phyloP scores from a whole-genome alignment of 129 eudicot species.

The Heracleum sosnowskyi region DNA sequence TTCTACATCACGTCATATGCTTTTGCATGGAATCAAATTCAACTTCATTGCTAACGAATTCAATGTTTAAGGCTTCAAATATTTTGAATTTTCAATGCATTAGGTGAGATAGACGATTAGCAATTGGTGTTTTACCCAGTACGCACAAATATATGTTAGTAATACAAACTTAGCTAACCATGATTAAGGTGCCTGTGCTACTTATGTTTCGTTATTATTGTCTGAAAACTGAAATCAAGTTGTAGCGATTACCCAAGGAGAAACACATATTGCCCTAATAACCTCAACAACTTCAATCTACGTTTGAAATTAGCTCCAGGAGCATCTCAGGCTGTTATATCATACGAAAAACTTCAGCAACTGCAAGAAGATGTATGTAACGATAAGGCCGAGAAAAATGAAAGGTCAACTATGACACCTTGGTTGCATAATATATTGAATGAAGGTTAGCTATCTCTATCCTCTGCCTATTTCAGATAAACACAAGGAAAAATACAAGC shows the following conservation, averaged over 20 bases:
- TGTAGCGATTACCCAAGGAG: conserved; percentile 63
- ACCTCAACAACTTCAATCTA: not conserved
- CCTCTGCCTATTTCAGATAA: conserved; percentile 1
- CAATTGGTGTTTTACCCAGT: not conserved
- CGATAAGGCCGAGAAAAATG: not conserved
- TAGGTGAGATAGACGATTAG: not conserved
- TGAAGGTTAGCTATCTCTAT: not conserved
- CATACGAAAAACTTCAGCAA: not conserved
- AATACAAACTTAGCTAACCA: not conserved
- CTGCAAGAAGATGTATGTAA: not conserved
- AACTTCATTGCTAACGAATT: not conserved
- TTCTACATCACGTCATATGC: not conserved
- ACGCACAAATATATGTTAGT: not conserved
- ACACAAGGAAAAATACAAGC: not conserved
- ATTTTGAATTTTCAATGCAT: not conserved
- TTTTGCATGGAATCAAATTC: not conserved
- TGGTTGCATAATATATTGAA: not conserved
- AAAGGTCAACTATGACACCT: not conserved
- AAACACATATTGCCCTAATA: conserved; percentile 82
- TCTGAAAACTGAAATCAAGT: not conserved
- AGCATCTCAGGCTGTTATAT: conserved; percentile 4
- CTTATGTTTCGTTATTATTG: not conserved
- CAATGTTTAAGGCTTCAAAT: not conserved
- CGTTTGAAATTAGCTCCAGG: conserved; percentile 4
- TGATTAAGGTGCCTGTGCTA: not conserved